Evolutionary conservation across 2,329 filamentous ascomycete species (phyloP).

Genomic region (Stagonosporopsis cucurbitacearum): DNA sequence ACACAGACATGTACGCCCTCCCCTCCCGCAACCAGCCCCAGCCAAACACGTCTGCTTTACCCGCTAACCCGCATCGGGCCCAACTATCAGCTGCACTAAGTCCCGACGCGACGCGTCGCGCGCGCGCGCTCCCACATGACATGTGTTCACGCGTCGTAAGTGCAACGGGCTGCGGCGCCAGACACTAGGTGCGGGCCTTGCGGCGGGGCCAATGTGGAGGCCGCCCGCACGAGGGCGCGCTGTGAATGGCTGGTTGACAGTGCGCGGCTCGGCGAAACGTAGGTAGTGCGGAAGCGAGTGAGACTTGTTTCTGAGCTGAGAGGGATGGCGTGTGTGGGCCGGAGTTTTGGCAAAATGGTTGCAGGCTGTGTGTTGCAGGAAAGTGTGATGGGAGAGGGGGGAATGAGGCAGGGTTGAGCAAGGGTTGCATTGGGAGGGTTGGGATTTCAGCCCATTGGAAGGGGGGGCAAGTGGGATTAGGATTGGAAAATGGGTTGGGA

Average conservation of each 20-base stretch:
- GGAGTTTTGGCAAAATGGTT: slow-evolving; percentile 16
- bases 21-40: slow-evolving; percentile 13
- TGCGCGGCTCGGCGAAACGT: slow-evolving; percentile 21
- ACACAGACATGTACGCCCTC: slow-evolving; percentile 8
- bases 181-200: slow-evolving; percentile 17
- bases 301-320: slow-evolving; percentile 22
- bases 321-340: too few relatives aligned
- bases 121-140: slow-evolving; percentile 32
- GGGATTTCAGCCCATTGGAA: slow-evolving; percentile 7
- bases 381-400: too few relatives aligned
- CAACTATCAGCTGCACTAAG: slow-evolving; percentile 5
- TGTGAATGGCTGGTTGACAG: slow-evolving; percentile 14
- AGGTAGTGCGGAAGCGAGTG: slow-evolving; percentile 17
- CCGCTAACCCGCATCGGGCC: slow-evolving; percentile 1
- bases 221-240: background rate
- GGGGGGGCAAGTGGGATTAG: too few relatives aligned
- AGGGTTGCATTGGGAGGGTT: slow-evolving; percentile 5
- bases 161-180: slow-evolving; percentile 5
- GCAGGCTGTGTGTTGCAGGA: too few relatives aligned
- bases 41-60: background rate
- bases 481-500: too few relatives aligned
- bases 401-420: slow-evolving; percentile 10
- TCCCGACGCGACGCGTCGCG: slow-evolving; percentile 26
- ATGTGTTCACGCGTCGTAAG: slow-evolving; percentile 24
- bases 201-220: slow-evolving; percentile 17